Conservation (phyloP, 2,329 filamentous ascomycete species). For the Aspergillus glaucus region DNA sequence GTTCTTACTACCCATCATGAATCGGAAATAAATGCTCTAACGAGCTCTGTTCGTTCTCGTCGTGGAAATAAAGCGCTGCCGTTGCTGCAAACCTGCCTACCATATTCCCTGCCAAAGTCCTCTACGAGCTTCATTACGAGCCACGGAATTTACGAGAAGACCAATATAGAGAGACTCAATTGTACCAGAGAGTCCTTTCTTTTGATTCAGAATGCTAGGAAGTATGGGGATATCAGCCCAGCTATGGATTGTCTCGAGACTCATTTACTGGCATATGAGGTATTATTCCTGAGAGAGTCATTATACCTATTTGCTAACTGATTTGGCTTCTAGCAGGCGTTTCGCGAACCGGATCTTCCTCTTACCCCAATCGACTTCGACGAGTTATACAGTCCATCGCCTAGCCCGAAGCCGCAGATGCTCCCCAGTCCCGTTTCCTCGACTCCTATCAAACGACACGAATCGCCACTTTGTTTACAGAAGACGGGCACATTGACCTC, state of each 20-base stretch:
- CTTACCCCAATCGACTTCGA: conserved; percentile 4
- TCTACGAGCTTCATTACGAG: background rate
- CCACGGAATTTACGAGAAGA: conserved; percentile 1
- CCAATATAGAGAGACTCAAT: conserved; percentile 19
- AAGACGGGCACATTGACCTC: background rate
- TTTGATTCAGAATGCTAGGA: conserved; percentile 25
- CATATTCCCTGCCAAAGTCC: background rate
- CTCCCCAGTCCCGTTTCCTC: conserved; percentile 9
- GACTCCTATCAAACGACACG: background rate
- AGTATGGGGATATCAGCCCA: conserved; percentile 12
- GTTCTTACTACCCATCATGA: conserved; percentile 41
- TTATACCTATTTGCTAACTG: no score
- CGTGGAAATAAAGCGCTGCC: background rate
- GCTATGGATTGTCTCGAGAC: conserved; percentile 16
- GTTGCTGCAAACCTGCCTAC: background rate
- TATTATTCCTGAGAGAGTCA: background rate
- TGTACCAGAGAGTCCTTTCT: conserved; percentile 16
- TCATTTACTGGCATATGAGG: conserved; percentile 9
- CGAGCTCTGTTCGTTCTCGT: conserved; percentile 4
- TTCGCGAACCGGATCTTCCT: background rate
- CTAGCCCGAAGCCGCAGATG: conserved; percentile 3
- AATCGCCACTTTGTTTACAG: background rate
- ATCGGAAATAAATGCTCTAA: conserved; percentile 39
- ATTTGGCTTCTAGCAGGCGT: background rate
- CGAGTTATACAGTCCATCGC: conserved; percentile 1